A percentile compares a stretch with the other conserved stretches of the same genome.
Evolutionary conservation across 208 protist species (phyloP).

Genomic region (Acanthamoeba divionensis): DNA sequence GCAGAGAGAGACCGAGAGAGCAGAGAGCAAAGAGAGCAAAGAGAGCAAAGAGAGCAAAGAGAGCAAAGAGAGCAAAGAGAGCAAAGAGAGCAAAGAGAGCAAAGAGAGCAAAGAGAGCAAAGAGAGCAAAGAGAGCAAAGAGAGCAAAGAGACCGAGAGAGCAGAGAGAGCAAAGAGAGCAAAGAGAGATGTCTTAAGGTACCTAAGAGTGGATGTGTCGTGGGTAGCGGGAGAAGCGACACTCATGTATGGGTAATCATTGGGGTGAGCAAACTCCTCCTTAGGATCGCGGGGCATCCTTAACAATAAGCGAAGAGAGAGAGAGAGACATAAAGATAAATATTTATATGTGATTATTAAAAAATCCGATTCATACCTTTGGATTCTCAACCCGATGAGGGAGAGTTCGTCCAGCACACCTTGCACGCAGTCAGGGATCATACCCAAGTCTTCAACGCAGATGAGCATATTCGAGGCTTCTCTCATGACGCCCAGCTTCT

Average conservation of each 20-base stretch:
- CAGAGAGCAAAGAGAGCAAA: background rate
- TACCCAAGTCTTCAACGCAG: slow-evolving; percentile 84
- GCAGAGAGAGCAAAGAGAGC: too few relatives aligned
- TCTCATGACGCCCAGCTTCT: slow-evolving; percentile 39
- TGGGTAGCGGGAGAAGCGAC: slow-evolving; percentile 66
- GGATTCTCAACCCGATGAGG: slow-evolving; percentile 79
- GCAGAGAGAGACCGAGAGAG: background rate
- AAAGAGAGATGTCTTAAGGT: too few relatives aligned
- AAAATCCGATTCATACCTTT: slow-evolving; percentile 64
- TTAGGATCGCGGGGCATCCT: slow-evolving; percentile 73
- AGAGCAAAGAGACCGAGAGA: too few relatives aligned
- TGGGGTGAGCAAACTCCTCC: slow-evolving; percentile 59
- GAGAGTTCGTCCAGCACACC: slow-evolving; percentile 68
- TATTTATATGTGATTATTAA: too few relatives aligned
- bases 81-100: too few relatives aligned
- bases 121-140: too few relatives aligned
- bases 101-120: too few relatives aligned
- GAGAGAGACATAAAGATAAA: background rate
- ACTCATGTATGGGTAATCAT: slow-evolving; percentile 61
- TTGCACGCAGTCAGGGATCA: slow-evolving; percentile 75
- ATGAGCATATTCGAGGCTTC: slow-evolving; percentile 78
- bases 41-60: too few relatives aligned
- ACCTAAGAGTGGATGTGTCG: slow-evolving; percentile 63
- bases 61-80: too few relatives aligned
- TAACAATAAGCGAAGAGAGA: background rate